These are phyloP conservation scores for Eragrostis tef DNA, from an alignment of 202 grass and related monocot genomes.

Conservation along the genomic window DNA sequence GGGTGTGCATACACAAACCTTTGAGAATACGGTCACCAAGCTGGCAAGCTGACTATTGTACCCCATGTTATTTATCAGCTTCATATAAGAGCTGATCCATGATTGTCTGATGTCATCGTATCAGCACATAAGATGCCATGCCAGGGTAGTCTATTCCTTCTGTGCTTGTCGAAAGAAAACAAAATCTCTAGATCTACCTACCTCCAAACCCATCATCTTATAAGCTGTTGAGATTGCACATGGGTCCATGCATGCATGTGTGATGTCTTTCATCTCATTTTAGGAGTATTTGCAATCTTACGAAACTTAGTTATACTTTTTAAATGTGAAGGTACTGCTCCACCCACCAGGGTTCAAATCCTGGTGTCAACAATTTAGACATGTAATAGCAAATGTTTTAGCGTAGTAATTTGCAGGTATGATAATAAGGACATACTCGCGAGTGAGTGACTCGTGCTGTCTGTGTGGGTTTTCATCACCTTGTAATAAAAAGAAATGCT, in stretches of 20 bases:
- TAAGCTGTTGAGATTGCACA: conserved; percentile 38
- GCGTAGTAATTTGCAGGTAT: no score
- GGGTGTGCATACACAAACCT: background rate
- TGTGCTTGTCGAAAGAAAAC: conserved; percentile 51
- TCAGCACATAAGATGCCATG: conserved; percentile 43
- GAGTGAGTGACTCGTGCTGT: no score
- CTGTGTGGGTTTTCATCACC: no score
- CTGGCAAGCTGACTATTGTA: conserved; percentile 4
- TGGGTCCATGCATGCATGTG: conserved; percentile 37
- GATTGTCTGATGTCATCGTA: conserved; percentile 43
- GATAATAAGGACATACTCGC: no score
- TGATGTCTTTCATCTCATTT: conserved; percentile 8
- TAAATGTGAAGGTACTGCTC: no score
- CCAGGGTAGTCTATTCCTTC: conserved; percentile 14
- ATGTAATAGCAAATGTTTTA: no score
- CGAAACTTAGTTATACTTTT: background rate
- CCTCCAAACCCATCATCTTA: conserved; percentile 12
- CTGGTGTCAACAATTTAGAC: no score
- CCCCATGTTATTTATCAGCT: background rate
- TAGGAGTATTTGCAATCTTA: background rate
- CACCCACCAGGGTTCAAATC: no score
- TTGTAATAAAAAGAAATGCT: no score
- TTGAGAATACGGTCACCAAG: background rate
- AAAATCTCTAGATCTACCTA: conserved; percentile 56
- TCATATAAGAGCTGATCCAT: background rate